Conservation (phyloP, 2,329 filamentous ascomycete genomes). For the Alternaria consortialis region DNA sequence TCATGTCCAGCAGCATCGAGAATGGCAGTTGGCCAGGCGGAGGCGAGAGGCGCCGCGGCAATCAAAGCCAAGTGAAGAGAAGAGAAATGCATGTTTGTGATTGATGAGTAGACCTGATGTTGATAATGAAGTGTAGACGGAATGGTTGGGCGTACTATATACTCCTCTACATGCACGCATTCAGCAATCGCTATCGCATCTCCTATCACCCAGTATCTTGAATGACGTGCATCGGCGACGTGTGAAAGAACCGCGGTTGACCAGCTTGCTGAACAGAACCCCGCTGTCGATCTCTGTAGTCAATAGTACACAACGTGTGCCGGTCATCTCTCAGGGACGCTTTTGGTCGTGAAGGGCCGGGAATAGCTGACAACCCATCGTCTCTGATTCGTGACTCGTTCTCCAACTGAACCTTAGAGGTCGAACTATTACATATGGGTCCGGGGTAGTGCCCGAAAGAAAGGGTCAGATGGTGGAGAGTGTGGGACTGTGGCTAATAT, state of each 20-base stretch:
- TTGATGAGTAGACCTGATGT: constrained; percentile 1
- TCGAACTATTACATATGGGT: background rate
- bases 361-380: background rate
- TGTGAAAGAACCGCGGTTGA: constrained; percentile 1
- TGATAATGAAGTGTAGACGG: background rate
- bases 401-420: background rate
- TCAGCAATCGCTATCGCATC: background rate
- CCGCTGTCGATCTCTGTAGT: constrained; percentile 8
- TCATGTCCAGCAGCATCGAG: constrained; percentile 32
- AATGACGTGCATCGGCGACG: background rate
- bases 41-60: constrained; percentile 19
- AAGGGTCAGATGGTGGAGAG: background rate
- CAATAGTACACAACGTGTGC: background rate
- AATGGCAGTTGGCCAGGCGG: constrained; percentile 34
- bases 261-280: background rate
- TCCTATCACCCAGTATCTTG: background rate
- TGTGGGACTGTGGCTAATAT: background rate
- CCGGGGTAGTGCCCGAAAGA: background rate
- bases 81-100: constrained; percentile 26
- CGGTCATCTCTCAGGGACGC: background rate
- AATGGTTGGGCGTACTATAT: constrained; percentile 4
- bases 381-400: background rate
- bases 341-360: background rate
- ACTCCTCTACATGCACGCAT: background rate
- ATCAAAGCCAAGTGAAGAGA: constrained; percentile 18